Evolutionary conservation across 1,284 basidiomycete genomes (phyloP), one percentile per base, ranked within the genome.

Genomic region (Ustilago nuda): DNA sequence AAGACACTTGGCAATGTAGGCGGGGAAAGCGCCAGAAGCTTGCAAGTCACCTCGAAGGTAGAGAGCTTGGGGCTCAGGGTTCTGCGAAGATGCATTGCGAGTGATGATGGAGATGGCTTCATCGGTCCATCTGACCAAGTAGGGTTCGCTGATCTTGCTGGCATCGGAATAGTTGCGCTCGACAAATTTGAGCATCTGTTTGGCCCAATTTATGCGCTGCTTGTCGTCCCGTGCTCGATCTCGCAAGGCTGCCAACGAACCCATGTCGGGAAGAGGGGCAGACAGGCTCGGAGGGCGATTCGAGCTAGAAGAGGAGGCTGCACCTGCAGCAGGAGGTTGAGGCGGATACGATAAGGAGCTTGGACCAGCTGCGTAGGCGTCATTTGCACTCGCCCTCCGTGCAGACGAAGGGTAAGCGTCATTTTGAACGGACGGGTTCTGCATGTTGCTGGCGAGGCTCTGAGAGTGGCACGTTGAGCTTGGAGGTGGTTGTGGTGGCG

Each of bases 111-210:
- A 56, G 46, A 85, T 85, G 0, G 93, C 92, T 60, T 91, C 87
- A 64, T 91, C 90, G 1, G 89, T 89, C 66, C 94, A 90, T 32
- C 88, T 88, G 17, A 88, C 87, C 8, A 94, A 88, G 8, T 88
- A 87, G 0, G 90, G 89, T 76, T 94, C 92, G 23, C 88, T 85
- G 79, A 94, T 90, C 61, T 70, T 78, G 59, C 56, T 77, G 35
- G 63, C 72, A 41, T 76, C 78, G 17, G 67, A 55, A 33, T 70
- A 78, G 71, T 72, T 85, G 45, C 82, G 78, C 71, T 94, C 92
- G 72, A 93, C 91, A 72, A 93, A 91, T 80, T 91, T 90, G 78
- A 95, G 87, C 59, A 95, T 91, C 73, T 94, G 92, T 51, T 91
- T 89, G 6, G 90, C 89, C 94, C 94, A 96, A 19, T 89, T 87